Evolutionary conservation across 331 rosid genomes (phyloP).

Genomic region (Pyrus hybrid): DNA sequence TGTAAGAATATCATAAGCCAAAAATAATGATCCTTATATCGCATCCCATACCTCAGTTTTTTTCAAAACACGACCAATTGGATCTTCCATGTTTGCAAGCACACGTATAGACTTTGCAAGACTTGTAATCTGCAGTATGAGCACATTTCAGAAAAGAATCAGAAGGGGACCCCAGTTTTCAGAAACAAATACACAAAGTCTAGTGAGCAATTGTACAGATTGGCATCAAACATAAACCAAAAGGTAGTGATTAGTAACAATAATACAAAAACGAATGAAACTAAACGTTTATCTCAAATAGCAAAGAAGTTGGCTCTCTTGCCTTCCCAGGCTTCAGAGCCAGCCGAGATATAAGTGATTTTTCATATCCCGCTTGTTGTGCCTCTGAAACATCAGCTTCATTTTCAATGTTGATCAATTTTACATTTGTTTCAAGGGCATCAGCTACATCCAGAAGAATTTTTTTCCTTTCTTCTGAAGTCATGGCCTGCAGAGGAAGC

Average conservation of each 20-base stretch:
- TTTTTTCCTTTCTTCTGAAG: slow-evolving; percentile 71
- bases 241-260: not conserved
- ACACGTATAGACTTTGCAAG: slow-evolving; percentile 74
- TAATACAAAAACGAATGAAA: not conserved
- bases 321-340: slow-evolving; percentile 80
- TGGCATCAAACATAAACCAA: not conserved
- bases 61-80: slow-evolving; percentile 71
- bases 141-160: slow-evolving; percentile 14
- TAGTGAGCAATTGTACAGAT: not conserved
- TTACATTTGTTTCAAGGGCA: slow-evolving; percentile 68
- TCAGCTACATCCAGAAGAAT: slow-evolving; percentile 81
- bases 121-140: slow-evolving; percentile 53
- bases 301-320: slow-evolving; percentile 14
- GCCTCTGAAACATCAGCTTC: slow-evolving; percentile 79
- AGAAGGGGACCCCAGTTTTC: not conserved
- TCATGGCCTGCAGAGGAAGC: slow-evolving; percentile 47
- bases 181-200: not conserved
- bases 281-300: slow-evolving; percentile 5
- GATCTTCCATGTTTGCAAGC: slow-evolving; percentile 96
- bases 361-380: slow-evolving; percentile 71
- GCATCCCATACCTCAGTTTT: slow-evolving; percentile 59
- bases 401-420: slow-evolving; percentile 62
- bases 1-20: not conserved
- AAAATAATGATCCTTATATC: not conserved
- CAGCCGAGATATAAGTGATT: slow-evolving; percentile 72